A percentile compares a stretch with the other conserved stretches of the same genome.
Evolutionary conservation across 176 grass and related monocot genomes (phyloP).

Genomic region (Raddia guianensis): DNA sequence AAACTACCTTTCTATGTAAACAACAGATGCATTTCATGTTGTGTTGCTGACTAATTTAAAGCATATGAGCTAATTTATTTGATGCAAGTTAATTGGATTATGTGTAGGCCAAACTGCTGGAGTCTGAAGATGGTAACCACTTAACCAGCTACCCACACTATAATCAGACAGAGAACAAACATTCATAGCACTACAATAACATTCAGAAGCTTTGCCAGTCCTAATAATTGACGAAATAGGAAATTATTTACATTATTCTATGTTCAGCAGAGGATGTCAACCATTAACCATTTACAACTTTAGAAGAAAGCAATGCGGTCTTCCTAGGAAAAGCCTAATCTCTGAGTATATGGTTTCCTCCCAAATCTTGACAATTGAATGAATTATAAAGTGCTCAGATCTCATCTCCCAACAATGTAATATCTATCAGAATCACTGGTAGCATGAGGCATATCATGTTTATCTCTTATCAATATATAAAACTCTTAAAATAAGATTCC

Average conservation of each 20-base stretch:
- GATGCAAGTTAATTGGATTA: slow-evolving; percentile 21
- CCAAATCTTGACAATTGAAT: neutral
- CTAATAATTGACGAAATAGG: neutral
- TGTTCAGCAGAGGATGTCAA: neutral
- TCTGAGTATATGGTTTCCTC: slow-evolving; percentile 5
- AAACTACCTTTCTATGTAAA: slow-evolving; percentile 10
- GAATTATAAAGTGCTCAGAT: neutral
- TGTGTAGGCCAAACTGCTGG: neutral
- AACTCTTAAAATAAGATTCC: neutral
- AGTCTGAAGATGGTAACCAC: neutral
- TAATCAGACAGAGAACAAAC: neutral
- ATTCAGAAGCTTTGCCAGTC: neutral
- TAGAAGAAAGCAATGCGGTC: slow-evolving; percentile 7
- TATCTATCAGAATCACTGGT: neutral
- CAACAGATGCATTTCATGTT: slow-evolving; percentile 7
- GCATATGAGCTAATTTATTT: neutral
- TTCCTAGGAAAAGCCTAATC: neutral
- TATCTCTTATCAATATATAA: neutral
- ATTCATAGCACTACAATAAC: neutral
- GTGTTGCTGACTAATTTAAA: slow-evolving; percentile 26
- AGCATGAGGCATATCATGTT: neutral
- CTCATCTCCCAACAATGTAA: neutral
- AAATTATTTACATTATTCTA: neutral
- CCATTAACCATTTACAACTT: neutral
- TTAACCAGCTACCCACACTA: neutral